Conservation (phyloP, 805 yeast genomes). For the Sungouiozyma intestinalis region DNA sequence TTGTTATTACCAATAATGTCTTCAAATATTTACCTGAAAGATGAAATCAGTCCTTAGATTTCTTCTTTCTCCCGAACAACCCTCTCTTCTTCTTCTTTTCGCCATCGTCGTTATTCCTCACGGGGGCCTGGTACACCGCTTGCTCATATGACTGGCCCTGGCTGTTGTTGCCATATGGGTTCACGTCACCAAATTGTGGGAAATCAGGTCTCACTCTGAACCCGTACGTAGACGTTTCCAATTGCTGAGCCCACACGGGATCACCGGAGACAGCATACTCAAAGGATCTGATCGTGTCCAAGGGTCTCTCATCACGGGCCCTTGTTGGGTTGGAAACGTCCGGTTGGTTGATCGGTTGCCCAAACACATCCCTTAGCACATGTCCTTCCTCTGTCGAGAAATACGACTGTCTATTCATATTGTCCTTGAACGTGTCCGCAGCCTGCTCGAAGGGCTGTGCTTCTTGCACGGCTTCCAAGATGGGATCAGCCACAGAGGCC, state of each 20-base stretch:
- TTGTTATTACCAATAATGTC: too few relatives aligned
- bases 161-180: slow-evolving; percentile 16
- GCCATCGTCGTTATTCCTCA: slow-evolving; percentile 25
- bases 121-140: slow-evolving; percentile 51
- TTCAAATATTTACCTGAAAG: too few relatives aligned
- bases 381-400: slow-evolving; percentile 32
- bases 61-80: slow-evolving; percentile 65
- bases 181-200: slow-evolving; percentile 25
- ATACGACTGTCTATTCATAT: slow-evolving; percentile 31
- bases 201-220: slow-evolving; percentile 78
- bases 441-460: slow-evolving; percentile 87
- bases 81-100: slow-evolving; percentile 63
- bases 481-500: slow-evolving; percentile 77
- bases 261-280: slow-evolving; percentile 87
- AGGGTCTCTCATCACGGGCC: slow-evolving; percentile 87
- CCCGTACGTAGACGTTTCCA: slow-evolving; percentile 71
- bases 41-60: slow-evolving; percentile 12
- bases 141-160: slow-evolving; percentile 35
- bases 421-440: slow-evolving; percentile 29
- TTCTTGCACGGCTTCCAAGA: slow-evolving; percentile 84
- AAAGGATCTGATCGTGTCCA: slow-evolving; percentile 89
- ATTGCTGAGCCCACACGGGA: slow-evolving; percentile 60
- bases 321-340: slow-evolving; percentile 93
- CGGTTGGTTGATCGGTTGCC: slow-evolving; percentile 63
- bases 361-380: slow-evolving; percentile 65